Percentiles rank a stretch among this genome's conserved stretches.
These are phyloP conservation scores for Penicillium coffeae DNA, from an alignment of 495 filamentous ascomycete species.

Conservation along the genomic window DNA sequence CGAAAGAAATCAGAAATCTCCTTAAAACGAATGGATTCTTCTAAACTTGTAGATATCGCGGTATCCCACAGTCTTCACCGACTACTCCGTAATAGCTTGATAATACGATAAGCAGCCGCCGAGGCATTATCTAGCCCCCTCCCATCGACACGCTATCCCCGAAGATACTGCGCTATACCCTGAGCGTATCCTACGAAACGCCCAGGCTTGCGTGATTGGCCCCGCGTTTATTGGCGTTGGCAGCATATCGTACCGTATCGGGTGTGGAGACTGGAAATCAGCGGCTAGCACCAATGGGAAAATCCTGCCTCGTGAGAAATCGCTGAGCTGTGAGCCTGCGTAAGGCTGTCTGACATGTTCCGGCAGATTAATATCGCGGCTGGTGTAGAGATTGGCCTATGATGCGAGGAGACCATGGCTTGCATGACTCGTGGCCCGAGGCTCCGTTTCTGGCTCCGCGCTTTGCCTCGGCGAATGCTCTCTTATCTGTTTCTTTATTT, in stretches of 20 bases:
- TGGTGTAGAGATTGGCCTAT: constrained; percentile 2
- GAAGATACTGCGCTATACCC: not conserved
- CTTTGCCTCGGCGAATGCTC: no score
- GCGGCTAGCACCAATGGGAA: no score
- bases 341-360: no score
- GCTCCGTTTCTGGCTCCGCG: not conserved
- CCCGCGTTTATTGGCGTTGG: not conserved
- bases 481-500: no score
- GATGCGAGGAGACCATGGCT: constrained; percentile 17
- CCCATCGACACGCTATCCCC: not conserved
- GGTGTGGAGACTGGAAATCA: no score
- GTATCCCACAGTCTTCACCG: no score
- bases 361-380: not conserved
- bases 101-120: not conserved
- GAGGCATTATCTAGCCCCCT: not conserved
- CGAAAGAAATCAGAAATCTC: not conserved
- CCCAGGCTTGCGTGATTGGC: not conserved
- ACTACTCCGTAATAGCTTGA: no score
- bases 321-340: no score
- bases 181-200: not conserved
- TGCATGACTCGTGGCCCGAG: constrained; percentile 24
- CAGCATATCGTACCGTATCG: not conserved
- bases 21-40: no score
- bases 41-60: no score
- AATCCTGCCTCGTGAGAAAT: no score